Conservation (phyloP, 2,329 filamentous ascomycete genomes). For the Dactylellina leptospora region DNA sequence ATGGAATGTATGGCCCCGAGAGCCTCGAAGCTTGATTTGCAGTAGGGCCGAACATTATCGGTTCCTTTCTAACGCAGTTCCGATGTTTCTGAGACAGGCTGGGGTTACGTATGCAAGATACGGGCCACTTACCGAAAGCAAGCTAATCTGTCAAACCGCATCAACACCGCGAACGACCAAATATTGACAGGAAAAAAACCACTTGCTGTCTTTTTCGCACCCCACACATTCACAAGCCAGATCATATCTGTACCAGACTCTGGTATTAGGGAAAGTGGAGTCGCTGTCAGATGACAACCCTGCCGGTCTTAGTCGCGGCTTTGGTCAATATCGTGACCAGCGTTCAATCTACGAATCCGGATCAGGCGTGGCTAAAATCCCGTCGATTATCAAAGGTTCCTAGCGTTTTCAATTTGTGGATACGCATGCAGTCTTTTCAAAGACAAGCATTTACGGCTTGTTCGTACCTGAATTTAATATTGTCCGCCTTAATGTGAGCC, state of each 20-base stretch:
- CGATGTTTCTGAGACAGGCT: constrained; percentile 51
- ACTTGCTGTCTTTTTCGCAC: constrained; percentile 4
- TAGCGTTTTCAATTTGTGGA: constrained; percentile 48
- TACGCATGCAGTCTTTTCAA: constrained; percentile 21
- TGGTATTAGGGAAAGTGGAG: constrained; percentile 18
- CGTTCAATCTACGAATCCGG: constrained; percentile 15
- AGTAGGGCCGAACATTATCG: constrained; percentile 29
- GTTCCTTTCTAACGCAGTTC: constrained; percentile 51
- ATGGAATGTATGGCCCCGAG: constrained; percentile 44
- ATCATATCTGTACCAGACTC: constrained; percentile 26
- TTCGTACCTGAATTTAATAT: constrained; percentile 52
- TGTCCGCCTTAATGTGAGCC: constrained; percentile 34
- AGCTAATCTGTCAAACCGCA: constrained; percentile 41
- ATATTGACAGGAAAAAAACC: background rate
- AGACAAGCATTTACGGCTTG: constrained; percentile 48
- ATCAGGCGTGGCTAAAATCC: constrained; percentile 50
- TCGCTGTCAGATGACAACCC: constrained; percentile 49
- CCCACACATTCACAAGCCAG: constrained; percentile 23
- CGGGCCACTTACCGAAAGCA: constrained; percentile 54
- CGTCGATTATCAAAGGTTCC: constrained; percentile 51
- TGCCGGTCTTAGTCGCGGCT: constrained; percentile 15
- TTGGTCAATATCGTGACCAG: constrained; percentile 12
- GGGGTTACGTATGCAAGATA: constrained; percentile 52
- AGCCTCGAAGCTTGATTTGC: constrained; percentile 39
- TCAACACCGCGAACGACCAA: background rate